Evolutionary conservation across 331 rosid species (phyloP).

Genomic region (Prunus yedoensis): DNA sequence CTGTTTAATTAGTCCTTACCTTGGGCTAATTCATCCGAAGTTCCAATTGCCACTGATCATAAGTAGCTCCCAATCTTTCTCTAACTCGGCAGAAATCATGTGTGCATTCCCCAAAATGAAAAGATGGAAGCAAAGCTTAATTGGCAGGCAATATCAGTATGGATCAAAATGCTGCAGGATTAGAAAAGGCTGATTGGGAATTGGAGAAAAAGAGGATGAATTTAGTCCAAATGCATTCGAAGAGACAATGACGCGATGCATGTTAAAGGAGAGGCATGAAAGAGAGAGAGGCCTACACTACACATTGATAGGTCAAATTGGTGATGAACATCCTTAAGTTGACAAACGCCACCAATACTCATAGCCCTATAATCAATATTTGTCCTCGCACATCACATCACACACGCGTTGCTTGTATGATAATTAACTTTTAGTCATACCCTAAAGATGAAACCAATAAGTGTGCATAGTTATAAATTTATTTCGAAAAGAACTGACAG

Average conservation of each 20-base stretch:
- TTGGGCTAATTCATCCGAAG: neutral
- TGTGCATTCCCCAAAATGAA: too few species aligned
- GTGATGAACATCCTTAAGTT: conserved; percentile 56
- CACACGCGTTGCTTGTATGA: neutral
- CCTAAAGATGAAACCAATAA: conserved; percentile 2
- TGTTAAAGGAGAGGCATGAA: conserved; percentile 55
- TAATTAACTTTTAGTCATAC: neutral
- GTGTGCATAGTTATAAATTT: neutral
- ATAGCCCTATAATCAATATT: neutral
- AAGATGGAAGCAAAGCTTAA: conserved; percentile 5
- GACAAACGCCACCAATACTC: conserved; percentile 48
- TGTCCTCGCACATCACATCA: neutral
- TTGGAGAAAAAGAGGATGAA: conserved; percentile 18
- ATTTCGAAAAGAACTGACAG: neutral
- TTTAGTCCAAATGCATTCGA: conserved; percentile 30
- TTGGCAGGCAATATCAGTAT: conserved; percentile 12
- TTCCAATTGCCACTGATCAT: neutral
- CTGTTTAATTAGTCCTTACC: conserved; percentile 7
- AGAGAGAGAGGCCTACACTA: conserved; percentile 25
- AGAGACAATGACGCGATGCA: conserved; percentile 59
- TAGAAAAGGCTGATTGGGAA: conserved; percentile 35
- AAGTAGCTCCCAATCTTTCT: too few species aligned
- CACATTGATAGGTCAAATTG: conserved; percentile 36
- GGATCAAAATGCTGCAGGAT: conserved; percentile 40
- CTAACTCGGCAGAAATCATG: neutral